Percentiles rank a stretch among this genome's conserved stretches.
Conservation (phyloP, 1,284 basidiomycete genomes). For the Inonotus hispidus region DNA sequence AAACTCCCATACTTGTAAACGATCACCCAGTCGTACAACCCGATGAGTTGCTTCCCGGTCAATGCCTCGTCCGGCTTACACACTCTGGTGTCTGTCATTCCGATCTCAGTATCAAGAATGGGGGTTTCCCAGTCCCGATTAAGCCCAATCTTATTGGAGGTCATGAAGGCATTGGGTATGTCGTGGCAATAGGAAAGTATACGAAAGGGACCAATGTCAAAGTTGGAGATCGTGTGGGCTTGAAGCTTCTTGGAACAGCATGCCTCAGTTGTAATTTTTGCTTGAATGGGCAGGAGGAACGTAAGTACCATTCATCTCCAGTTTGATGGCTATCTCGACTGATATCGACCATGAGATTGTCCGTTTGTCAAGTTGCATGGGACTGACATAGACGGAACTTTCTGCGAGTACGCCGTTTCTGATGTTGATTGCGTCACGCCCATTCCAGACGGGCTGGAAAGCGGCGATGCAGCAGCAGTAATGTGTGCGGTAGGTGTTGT, state of each 20-base stretch:
- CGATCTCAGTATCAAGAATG: slow-evolving; percentile 34
- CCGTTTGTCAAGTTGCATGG: slow-evolving; percentile 33
- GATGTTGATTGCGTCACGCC: slow-evolving; percentile 39
- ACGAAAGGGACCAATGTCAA: slow-evolving; percentile 31
- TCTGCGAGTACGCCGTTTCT: slow-evolving; percentile 20
- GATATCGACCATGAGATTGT: slow-evolving; percentile 25
- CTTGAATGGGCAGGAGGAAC: slow-evolving; percentile 33
- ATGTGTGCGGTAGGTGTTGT: slow-evolving; percentile 61
- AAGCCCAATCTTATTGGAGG: slow-evolving; percentile 45
- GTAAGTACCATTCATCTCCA: slow-evolving; percentile 20
- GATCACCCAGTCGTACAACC: slow-evolving; percentile 32
- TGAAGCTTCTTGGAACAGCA: slow-evolving; percentile 46
- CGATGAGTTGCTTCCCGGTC: slow-evolving; percentile 37
- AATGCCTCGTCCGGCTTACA: slow-evolving; percentile 41
- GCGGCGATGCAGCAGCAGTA: slow-evolving; percentile 73
- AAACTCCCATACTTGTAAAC: slow-evolving; percentile 10
- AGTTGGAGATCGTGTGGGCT: slow-evolving; percentile 43
- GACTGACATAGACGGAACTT: slow-evolving; percentile 39
- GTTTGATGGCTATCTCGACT: neutral
- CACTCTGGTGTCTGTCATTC: slow-evolving; percentile 38
- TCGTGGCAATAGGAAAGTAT: slow-evolving; percentile 43
- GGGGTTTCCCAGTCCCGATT: slow-evolving; percentile 36
- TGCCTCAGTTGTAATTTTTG: slow-evolving; percentile 45
- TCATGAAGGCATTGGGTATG: slow-evolving; percentile 36
- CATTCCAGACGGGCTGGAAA: slow-evolving; percentile 45